Base-by-base conservation (phyloP, 2,329 filamentous ascomycete species). In the Penicillium aurantiogriseum region DNA sequence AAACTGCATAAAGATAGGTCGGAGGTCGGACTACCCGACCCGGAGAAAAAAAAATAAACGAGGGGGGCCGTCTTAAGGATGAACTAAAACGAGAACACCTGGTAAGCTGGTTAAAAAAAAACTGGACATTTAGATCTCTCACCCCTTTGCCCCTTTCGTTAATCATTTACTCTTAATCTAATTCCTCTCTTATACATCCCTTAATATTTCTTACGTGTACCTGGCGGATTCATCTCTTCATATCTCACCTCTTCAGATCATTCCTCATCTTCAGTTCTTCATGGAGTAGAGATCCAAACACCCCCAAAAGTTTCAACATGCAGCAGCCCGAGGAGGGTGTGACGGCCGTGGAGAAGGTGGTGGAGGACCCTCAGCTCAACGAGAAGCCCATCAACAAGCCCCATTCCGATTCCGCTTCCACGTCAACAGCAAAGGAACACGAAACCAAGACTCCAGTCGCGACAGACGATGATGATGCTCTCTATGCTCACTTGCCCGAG, bases 401-500 rank as follows among this genome's bases (percentile, higher is more conserved):
- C 9, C 39, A 51, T n/a, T 60, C 62, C 23, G 60, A 63, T 19
- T 67, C 68, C 3, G 63, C 60, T 15, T 69, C 71, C 13, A 68
- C 67, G 1, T 55, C 63, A 17, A 57, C 59, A 13, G 58, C 59
- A 2, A 64, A 56, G 33, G 65, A 61, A 39, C 62, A 57, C 61
- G 55, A 63, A 57, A 80, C 82, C 46, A 62, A 61, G 36, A 69
- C 69, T 17, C 54, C 66, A 7, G 63, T 73, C 40, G 66, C 70
- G 11, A 71, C 76, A 19, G 78, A 80, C 40, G 68, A 77, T 4
- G 78, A 83, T 52, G 78, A 83, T 51, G 77, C 80, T 31, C 83
- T 83, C 4, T 86, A 85, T 68, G 77, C 77, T 27, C 84, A 90
- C 70, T 79, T 92, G 4, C 83, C 88, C 2, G 74, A 82, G 9